These are phyloP conservation scores for Penicillium cosmopolitanum DNA, from an alignment of 495 filamentous ascomycete genomes.

Conservation along the genomic window DNA sequence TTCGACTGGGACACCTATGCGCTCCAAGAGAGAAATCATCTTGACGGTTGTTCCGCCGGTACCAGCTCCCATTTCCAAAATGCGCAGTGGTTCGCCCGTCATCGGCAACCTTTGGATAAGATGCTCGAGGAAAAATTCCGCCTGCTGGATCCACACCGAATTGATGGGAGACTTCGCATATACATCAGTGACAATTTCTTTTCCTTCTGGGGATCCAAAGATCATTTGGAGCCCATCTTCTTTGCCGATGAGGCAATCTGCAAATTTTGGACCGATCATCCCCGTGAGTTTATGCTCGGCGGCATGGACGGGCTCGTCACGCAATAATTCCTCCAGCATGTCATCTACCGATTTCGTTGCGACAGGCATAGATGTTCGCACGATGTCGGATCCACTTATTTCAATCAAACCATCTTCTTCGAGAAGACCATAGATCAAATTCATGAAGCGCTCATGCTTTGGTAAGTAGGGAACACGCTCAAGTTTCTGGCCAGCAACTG, in stretches of 20 bases:
- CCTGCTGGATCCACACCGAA: background rate
- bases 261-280: constrained; percentile 43
- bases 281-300: constrained; percentile 29
- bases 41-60: constrained; percentile 45
- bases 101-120: constrained; percentile 2
- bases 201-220: constrained; percentile 48
- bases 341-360: constrained; percentile 38
- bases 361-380: constrained; percentile 39
- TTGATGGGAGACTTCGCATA: background rate
- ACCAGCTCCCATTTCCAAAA: constrained; percentile 43
- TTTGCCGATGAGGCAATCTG: constrained; percentile 32
- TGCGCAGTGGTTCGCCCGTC: constrained; percentile 12
- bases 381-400: constrained; percentile 25
- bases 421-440: constrained; percentile 45
- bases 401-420: constrained; percentile 47
- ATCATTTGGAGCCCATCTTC: constrained; percentile 51
- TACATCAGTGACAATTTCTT: background rate
- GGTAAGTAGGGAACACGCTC: constrained; percentile 35
- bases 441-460: constrained; percentile 37
- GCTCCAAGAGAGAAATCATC: constrained; percentile 26
- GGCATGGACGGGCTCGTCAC: constrained; percentile 41
- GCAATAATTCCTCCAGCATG: constrained; percentile 41
- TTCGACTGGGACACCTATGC: constrained; percentile 25
- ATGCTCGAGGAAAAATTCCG: constrained; percentile 1
- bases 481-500: constrained; percentile 36